Conservation (phyloP, 495 filamentous ascomycete genomes). For the Aspergillus ellipticus region DNA sequence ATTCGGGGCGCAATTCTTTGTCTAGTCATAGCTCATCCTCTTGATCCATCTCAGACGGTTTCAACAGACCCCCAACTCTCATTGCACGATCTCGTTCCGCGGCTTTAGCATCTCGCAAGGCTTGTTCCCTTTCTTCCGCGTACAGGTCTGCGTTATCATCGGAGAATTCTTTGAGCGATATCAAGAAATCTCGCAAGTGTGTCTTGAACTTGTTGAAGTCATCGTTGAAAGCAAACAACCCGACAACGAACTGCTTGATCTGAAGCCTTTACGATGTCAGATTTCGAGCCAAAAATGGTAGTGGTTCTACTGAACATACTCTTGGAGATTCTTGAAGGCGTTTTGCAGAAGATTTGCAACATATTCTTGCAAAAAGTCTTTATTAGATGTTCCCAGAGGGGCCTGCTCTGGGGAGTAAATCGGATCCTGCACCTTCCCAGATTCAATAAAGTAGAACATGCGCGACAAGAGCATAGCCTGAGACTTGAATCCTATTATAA, state of each 20-base stretch:
- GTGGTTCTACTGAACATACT: constrained; percentile 52
- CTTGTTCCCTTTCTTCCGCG: constrained; percentile 87
- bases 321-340: constrained; percentile 89
- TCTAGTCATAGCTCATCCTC: constrained; percentile 93
- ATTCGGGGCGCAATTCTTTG: constrained; percentile 61
- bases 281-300: neutral
- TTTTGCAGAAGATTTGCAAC: constrained; percentile 80
- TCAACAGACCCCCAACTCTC: constrained; percentile 87
- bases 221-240: constrained; percentile 75
- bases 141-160: constrained; percentile 86
- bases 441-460: constrained; percentile 89
- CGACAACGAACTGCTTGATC: constrained; percentile 83
- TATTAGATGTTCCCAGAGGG: constrained; percentile 76
- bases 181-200: constrained; percentile 91
- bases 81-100: constrained; percentile 84
- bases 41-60: constrained; percentile 85
- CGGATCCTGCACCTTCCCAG: constrained; percentile 84
- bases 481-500: constrained; percentile 74
- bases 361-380: constrained; percentile 83
- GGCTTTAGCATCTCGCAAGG: constrained; percentile 68
- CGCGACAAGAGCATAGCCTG: constrained; percentile 89
- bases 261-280: constrained; percentile 61
- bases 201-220: constrained; percentile 88
- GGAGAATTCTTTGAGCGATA: constrained; percentile 91
- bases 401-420: constrained; percentile 83